phyloP scores from a whole-genome alignment of 306 rosid species.

The Trichosanthes cucumerina region DNA sequence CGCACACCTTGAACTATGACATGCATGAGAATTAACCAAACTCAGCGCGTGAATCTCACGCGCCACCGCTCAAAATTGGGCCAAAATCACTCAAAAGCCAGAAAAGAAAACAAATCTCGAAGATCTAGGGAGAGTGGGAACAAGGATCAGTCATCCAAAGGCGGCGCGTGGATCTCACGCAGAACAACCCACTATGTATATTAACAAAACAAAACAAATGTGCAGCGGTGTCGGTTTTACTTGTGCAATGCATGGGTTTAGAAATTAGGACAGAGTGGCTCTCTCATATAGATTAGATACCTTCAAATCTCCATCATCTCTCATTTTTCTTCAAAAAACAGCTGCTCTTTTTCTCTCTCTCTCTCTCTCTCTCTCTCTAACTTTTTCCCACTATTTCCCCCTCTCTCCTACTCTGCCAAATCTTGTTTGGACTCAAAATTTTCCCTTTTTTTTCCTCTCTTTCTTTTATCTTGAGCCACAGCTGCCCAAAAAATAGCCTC shows the following conservation, averaged over 20 bases:
- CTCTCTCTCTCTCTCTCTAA: constrained; percentile 17
- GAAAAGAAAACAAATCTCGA: not conserved
- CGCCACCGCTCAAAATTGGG: not conserved
- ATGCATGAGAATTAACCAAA: no score
- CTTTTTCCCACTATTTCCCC: constrained; percentile 3
- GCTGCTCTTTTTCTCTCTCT: constrained; percentile 15
- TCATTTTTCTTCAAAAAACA: not conserved
- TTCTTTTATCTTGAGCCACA: constrained; percentile 18
- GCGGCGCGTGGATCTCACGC: constrained; percentile 2
- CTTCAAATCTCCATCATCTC: constrained; percentile 7
- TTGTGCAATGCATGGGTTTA: not conserved
- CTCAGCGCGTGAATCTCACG: not conserved
- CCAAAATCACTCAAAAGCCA: not conserved
- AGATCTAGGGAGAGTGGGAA: not conserved
- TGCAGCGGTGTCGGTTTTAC: not conserved
- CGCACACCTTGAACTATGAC: no score
- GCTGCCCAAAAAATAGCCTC: constrained; percentile 6
- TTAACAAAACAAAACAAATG: not conserved
- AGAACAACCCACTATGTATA: not conserved
- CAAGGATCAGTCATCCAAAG: not conserved
- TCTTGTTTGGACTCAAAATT: constrained; percentile 64
- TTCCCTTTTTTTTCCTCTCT: constrained; percentile 2
- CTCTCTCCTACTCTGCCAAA: constrained; percentile 67
- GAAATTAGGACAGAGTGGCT: not conserved
- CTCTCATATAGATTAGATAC: not conserved